A percentile compares a stretch with the other conserved stretches of the same genome.
Conservation (phyloP, 2,329 filamentous ascomycete genomes). For the Phaeosphaeria sp. region DNA sequence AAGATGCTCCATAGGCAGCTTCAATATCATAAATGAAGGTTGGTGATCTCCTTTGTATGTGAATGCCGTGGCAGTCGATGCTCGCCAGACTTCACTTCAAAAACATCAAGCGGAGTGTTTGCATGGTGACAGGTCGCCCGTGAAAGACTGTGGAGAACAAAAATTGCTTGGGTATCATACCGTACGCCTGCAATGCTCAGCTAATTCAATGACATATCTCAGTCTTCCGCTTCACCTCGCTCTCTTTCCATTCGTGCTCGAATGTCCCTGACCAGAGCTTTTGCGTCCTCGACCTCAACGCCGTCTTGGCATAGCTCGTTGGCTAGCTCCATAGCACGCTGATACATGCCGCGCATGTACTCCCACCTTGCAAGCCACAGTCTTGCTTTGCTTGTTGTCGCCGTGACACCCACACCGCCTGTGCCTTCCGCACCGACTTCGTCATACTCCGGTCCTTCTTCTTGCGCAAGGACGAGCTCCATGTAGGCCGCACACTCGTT, state of each 20-base stretch:
- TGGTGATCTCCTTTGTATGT: background rate
- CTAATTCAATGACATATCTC: background rate
- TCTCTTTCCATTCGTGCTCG: constrained; percentile 72
- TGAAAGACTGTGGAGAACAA: background rate
- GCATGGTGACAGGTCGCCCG: background rate
- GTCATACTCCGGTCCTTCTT: constrained; percentile 69
- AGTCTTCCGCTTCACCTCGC: constrained; percentile 20
- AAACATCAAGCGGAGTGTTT: background rate
- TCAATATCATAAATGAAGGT: no score
- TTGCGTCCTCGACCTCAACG: constrained; percentile 95
- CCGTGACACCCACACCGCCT: constrained; percentile 81
- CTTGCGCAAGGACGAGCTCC: constrained; percentile 93
- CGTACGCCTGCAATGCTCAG: constrained; percentile 10
- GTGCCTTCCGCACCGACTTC: constrained; percentile 48
- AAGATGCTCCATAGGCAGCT: no score
- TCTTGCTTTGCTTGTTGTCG: constrained; percentile 87
- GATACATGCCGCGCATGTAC: constrained; percentile 76
- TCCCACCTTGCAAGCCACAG: constrained; percentile 91
- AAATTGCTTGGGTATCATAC: constrained; percentile 16
- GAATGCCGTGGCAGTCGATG: background rate
- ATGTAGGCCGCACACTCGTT: constrained; percentile 90
- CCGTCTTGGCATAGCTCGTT: constrained; percentile 95
- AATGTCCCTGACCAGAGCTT: constrained; percentile 87
- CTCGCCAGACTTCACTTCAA: background rate
- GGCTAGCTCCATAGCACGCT: constrained; percentile 78